These are phyloP conservation scores for Fraxinus nigra DNA, from an alignment of 305 asterid species.

Conservation along the genomic window DNA sequence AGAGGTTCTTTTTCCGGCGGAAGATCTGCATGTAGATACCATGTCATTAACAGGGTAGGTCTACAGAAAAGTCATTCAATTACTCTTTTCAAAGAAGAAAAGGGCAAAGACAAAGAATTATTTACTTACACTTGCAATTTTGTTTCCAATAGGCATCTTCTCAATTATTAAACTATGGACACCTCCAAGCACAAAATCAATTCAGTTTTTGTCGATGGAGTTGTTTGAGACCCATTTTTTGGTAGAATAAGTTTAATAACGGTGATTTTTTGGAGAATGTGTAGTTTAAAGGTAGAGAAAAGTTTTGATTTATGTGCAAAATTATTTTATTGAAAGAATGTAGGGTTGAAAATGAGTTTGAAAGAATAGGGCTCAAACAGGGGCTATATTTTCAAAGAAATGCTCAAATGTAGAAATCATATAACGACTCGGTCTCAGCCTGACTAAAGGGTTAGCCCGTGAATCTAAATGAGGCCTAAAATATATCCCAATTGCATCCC, in stretches of 20 bases:
- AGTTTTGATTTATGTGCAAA: neutral
- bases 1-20: slow-evolving; percentile 63
- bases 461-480: neutral
- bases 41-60: neutral
- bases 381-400: neutral
- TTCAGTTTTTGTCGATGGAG: neutral
- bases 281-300: neutral
- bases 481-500: neutral
- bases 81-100: neutral
- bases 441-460: neutral
- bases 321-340: neutral
- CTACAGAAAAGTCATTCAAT: neutral
- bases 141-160: neutral
- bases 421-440: neutral
- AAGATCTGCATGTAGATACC: slow-evolving; percentile 47
- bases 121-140: neutral
- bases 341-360: neutral
- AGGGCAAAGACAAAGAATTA: neutral
- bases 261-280: neutral
- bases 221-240: neutral
- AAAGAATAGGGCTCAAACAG: neutral
- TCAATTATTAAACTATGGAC: neutral
- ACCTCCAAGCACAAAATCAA: neutral
- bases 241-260: neutral
- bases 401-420: neutral